These are phyloP conservation scores for Acanthamoeba quina DNA, from an alignment of 208 protist species.

Conservation along the genomic window DNA sequence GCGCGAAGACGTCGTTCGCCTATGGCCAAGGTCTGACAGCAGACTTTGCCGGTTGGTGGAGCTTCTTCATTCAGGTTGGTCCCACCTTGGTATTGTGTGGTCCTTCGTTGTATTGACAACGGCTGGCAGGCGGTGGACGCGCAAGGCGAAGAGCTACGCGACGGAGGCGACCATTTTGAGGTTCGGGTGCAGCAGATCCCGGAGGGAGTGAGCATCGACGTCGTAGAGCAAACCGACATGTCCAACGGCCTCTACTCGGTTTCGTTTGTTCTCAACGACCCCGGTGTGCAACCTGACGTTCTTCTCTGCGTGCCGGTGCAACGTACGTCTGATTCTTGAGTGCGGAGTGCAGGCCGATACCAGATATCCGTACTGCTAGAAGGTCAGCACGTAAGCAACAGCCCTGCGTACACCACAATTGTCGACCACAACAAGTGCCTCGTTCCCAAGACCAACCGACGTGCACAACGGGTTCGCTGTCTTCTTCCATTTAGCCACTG, in stretches of 20 bases:
- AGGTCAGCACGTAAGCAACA: not conserved
- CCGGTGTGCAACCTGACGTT: not conserved
- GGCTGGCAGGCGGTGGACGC: not conserved
- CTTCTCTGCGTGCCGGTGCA: no score
- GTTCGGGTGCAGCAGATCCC: not conserved
- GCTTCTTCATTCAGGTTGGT: conserved; percentile 10
- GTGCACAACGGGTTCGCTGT: not conserved
- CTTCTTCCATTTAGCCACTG: not conserved
- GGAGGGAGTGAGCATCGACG: not conserved
- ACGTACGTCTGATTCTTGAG: not conserved
- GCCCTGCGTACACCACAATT: not conserved
- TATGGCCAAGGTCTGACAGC: conserved; percentile 22
- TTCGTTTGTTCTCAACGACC: not conserved
- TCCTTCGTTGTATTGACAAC: not conserved
- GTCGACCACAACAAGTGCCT: conserved; percentile 7
- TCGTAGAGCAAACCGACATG: conserved; percentile 1
- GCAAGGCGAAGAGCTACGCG: not conserved
- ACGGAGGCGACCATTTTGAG: conserved; percentile 16
- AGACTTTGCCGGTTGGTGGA: conserved; percentile 15
- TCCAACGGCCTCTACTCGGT: not conserved
- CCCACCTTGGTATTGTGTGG: not conserved
- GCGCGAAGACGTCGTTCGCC: not conserved
- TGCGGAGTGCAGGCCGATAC: not conserved
- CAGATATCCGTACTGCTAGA: not conserved
- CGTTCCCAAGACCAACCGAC: not conserved